phyloP scores from a whole-genome alignment of 345 rosid species.

The Fremontodendron californicum region DNA sequence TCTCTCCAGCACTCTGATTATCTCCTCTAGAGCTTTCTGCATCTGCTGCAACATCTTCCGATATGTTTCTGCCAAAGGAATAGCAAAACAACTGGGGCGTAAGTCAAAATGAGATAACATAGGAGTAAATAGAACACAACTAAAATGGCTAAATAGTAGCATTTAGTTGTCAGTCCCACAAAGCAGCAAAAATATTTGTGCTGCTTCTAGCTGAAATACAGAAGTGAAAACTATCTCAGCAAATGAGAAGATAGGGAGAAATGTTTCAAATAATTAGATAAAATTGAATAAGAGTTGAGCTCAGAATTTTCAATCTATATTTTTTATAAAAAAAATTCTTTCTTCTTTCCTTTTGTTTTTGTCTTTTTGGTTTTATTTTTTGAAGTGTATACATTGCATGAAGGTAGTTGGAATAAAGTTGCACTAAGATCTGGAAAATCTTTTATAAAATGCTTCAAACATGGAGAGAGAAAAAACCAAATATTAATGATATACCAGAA shows the following conservation, averaged over 20 bases:
- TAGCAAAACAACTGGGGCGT: constrained; percentile 4
- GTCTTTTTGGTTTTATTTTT: not conserved
- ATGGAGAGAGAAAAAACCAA: not conserved
- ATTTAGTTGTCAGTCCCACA: not conserved
- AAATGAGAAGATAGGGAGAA: not conserved
- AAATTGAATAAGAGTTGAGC: not conserved
- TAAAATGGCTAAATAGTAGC: not conserved
- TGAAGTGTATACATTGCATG: not conserved
- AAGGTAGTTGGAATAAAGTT: not conserved
- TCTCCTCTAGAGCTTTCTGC: constrained; percentile 54
- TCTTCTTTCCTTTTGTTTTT: not conserved
- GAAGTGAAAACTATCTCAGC: not conserved
- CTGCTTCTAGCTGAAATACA: not conserved
- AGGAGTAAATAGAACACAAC: not conserved
- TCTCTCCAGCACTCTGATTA: constrained; percentile 43
- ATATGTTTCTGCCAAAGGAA: constrained; percentile 46
- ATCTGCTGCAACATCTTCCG: constrained; percentile 50
- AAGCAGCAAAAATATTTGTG: not conserved
- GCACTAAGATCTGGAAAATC: not conserved
- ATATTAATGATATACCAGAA: not conserved
- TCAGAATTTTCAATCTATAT: not conserved
- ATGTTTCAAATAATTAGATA: not conserved
- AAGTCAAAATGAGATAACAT: constrained; percentile 7
- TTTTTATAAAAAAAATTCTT: not conserved
- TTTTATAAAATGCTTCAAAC: not conserved